These are phyloP conservation scores for Aquilaria yunnanensis DNA, from an alignment of 345 rosid species.

Conservation along the genomic window DNA sequence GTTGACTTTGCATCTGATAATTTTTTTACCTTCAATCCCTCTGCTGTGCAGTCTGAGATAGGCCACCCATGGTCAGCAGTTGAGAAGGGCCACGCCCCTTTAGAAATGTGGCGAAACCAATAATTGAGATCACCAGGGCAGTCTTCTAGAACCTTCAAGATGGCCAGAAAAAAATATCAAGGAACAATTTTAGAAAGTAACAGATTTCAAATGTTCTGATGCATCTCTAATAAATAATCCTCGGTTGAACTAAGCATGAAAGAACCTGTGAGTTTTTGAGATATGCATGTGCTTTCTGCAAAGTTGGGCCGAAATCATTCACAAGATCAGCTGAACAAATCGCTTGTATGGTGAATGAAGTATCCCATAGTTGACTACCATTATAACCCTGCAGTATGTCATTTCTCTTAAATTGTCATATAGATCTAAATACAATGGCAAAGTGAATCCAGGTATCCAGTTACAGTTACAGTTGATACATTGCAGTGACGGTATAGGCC, in stretches of 20 bases:
- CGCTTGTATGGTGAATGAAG: slow-evolving; percentile 84
- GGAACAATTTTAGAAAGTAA: background rate
- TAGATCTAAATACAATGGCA: slow-evolving; percentile 1
- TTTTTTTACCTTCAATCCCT: slow-evolving; percentile 79
- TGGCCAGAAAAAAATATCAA: slow-evolving; percentile 12
- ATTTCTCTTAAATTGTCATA: slow-evolving; percentile 12
- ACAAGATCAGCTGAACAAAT: slow-evolving; percentile 61
- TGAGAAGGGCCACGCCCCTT: slow-evolving; percentile 99
- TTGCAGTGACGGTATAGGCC: background rate
- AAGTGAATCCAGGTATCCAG: background rate
- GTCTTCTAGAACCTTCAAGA: slow-evolving; percentile 64
- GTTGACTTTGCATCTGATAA: slow-evolving; percentile 2
- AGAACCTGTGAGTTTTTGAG: slow-evolving; percentile 77
- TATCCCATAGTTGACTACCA: slow-evolving; percentile 98
- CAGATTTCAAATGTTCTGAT: background rate
- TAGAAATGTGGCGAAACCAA: slow-evolving; percentile 97
- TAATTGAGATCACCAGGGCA: slow-evolving; percentile 74
- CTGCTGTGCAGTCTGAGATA: slow-evolving; percentile 92
- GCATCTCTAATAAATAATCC: slow-evolving; percentile 7
- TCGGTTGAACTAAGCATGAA: slow-evolving; percentile 4
- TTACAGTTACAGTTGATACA: slow-evolving; percentile 3
- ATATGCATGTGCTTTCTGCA: slow-evolving; percentile 61
- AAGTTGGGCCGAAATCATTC: slow-evolving; percentile 60
- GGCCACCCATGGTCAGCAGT: slow-evolving; percentile 99
- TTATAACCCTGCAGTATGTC: slow-evolving; percentile 73